Conservation (phyloP, 495 filamentous ascomycete genomes). For the Xylaria bambusicola region DNA sequence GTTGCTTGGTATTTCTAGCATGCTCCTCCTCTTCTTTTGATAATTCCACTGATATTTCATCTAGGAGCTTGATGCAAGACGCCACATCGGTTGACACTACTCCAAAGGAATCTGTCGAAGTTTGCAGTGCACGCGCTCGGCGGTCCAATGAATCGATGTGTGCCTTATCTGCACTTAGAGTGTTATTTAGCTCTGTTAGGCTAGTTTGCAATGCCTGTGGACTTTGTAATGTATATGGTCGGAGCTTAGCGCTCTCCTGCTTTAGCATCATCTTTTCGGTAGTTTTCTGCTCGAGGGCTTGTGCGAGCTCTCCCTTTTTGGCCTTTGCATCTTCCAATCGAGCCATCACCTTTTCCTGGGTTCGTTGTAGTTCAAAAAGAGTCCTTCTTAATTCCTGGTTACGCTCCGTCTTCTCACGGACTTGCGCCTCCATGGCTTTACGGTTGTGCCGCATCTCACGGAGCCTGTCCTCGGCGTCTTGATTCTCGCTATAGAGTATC, state of each 20-base stretch:
- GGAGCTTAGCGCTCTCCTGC: conserved; percentile 83
- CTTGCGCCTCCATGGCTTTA: conserved; percentile 72
- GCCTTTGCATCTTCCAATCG: conserved; percentile 73
- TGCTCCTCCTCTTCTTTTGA: conserved; percentile 89
- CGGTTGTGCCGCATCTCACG: conserved; percentile 76
- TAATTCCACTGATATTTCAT: conserved; percentile 81
- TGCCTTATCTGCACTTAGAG: conserved; percentile 70
- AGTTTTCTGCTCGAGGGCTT: conserved; percentile 77
- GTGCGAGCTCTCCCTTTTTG: conserved; percentile 71
- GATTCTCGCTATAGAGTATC: conserved; percentile 80
- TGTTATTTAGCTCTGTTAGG: conserved; percentile 78
- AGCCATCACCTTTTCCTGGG: conserved; percentile 76
- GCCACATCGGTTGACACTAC: conserved; percentile 81
- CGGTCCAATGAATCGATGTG: conserved; percentile 86
- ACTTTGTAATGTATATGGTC: conserved; percentile 87
- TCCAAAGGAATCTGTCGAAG: conserved; percentile 82
- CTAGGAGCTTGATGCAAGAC: conserved; percentile 81
- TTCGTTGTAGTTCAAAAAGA: conserved; percentile 72
- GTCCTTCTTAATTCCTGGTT: conserved; percentile 83
- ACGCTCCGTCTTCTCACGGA: conserved; percentile 76
- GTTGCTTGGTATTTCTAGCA: conserved; percentile 71
- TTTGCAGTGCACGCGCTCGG: conserved; percentile 84
- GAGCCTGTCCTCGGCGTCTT: conserved; percentile 77
- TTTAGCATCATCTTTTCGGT: conserved; percentile 57
- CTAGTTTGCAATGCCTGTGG: conserved; percentile 78